Base-by-base conservation (phyloP, 2,329 filamentous ascomycete species). In the Gaeumannomyces tritici region DNA sequence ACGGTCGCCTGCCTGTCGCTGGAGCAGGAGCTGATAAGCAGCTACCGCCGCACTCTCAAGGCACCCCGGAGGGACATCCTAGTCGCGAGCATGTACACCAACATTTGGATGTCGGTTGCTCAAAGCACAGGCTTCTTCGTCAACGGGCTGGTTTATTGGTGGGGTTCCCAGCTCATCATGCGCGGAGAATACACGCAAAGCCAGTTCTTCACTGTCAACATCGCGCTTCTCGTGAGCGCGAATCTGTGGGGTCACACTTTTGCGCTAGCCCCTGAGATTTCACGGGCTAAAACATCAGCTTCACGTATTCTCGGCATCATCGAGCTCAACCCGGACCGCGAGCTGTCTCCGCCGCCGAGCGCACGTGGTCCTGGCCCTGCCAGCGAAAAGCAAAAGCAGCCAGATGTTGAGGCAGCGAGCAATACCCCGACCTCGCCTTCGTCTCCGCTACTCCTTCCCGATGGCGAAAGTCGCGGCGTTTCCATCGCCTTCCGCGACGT, bases 91-190 rank as follows among this genome's bases (percentile, higher is more conserved):
- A 71, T 77, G 68, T 77, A 78, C 65, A 80, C 81, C 54, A 87
- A 85, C 69, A 70, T 86, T 18, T 86, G 82, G 77, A 79, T 87
- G 9, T 83, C 86, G 2, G 75, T 87, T 47, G 79, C 84, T 21
- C 83, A 85, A 69, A 82, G 80, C 65, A 76, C 82, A 12, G 83
- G 85, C 26, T 89, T 88, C 68, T 79, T 89, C 60, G 83, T 91
- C 29, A 90, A 91, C 69, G 87, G 88, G 0, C 82, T 93, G 62
- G 87, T 88, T 0, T 92, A 91, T 73, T 93, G 89, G 88, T 93
- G 89, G 88, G 89, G 89, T 4, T 82, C 88, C 0, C 87, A 84
- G 67, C 84, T 86, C 65, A 89, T 92, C 64, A 81, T 86, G 61
- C 78, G 81, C 55, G 88, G 89, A 5, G 76, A 83, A 62, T 88